Base-by-base conservation (phyloP, 345 rosid species). In the Euphorbia peplus region DNA sequence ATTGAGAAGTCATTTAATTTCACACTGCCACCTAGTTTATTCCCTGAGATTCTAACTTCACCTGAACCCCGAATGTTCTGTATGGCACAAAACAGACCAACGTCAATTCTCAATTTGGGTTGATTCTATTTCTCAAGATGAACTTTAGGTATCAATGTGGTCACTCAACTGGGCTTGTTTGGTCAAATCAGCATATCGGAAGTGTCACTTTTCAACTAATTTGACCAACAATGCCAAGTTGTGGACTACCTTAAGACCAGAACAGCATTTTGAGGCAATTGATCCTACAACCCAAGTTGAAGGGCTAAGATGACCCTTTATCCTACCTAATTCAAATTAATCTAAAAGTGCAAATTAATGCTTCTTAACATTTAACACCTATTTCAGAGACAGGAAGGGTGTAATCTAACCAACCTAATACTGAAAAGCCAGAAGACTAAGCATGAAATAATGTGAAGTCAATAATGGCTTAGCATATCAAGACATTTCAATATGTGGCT, bases 11-110 rank as follows among this genome's bases (percentile, higher is more conserved):
- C 93, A 52, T 82, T 82, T 78, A 89, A 64, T 68, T 77, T 88
- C 70, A 91, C 83, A 13, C 87, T 87, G 63, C 99, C 95, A 53
- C 83, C 92, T 69, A 95, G 91, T 81, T 88, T 95, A 78, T 89
- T 91, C 62, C 84, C 90, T 46, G 79, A 68, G 53, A 95, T 81
- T 72, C 73, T 84, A 46, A 95, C 89, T 1, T 84, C 84, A 78
- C 93, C 93, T 0, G 93, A 80, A 47, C 93, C 93, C 0, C 67
- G 83, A 24, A 95, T 83, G 58, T 62, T 90, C 99, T 95, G 85
- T 46, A 35, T 1, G 46, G 56, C 77, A 73, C 52, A 69, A 19
- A 32, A 3, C 39, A 57, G 30, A 18, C 12, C 30, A 39, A 59
- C 8, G 18, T 8, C 8, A 58, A 16, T 50, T 1, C 22, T 39